Evolutionary conservation across 352 stramenopile genomes (phyloP).

Genomic region (Phytophthora chlamydospora): DNA sequence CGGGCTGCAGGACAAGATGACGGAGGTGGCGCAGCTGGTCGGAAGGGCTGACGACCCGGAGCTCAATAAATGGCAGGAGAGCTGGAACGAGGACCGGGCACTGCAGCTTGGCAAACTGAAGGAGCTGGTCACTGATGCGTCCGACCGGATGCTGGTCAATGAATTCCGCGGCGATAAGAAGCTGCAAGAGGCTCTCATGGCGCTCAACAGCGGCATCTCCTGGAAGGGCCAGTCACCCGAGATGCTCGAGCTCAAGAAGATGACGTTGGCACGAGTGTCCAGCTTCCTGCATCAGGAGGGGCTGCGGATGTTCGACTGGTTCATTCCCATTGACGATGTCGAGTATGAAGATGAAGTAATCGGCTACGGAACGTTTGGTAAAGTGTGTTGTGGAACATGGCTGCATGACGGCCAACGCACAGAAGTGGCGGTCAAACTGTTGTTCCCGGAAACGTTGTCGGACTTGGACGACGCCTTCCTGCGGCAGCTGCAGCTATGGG

Average conservation of each 20-base stretch:
- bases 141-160: constrained; percentile 18
- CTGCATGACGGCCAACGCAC: constrained; percentile 24
- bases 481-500: constrained; percentile 44
- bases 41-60: background rate
- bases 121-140: background rate
- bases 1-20: constrained; percentile 23
- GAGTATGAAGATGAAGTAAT: constrained; percentile 24
- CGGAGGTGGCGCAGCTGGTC: constrained; percentile 12
- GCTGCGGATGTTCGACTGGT: constrained; percentile 29
- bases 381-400: too few species aligned
- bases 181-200: constrained; percentile 30
- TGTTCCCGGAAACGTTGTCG: too few species aligned
- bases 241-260: constrained; percentile 21
- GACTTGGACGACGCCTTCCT: constrained; percentile 27
- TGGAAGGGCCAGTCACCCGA: constrained; percentile 8
- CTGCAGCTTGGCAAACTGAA: constrained; percentile 20
- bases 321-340: constrained; percentile 32
- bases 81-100: constrained; percentile 2
- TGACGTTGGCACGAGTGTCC: constrained; percentile 15
- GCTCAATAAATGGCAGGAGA: constrained; percentile 10
- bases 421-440: constrained; percentile 25
- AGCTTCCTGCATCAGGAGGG: constrained; percentile 8
- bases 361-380: too few species aligned
- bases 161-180: constrained; percentile 25
- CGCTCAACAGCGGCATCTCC: constrained; percentile 15